Evolutionary conservation across 1,139 yeast species (phyloP).

Genomic region (Kodamaea sp.): DNA sequence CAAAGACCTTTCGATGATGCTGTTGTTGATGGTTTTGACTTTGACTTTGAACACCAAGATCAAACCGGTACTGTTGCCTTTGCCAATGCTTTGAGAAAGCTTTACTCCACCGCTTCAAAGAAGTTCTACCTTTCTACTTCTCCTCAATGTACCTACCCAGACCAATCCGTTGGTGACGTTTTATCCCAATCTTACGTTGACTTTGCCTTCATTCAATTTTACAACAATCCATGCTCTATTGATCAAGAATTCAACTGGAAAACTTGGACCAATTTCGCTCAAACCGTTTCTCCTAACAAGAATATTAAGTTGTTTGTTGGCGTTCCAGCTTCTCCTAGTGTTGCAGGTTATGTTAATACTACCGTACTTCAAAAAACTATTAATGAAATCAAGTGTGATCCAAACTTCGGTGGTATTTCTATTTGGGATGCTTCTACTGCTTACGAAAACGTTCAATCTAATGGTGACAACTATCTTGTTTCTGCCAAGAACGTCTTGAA

Average conservation of each 20-base stretch:
- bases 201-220: constrained; percentile 16
- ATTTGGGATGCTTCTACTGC: constrained; percentile 29
- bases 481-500: constrained; percentile 1
- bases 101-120: constrained; percentile 6
- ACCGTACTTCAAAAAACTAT: constrained; percentile 12
- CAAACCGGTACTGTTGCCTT: constrained; percentile 56
- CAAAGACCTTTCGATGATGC: constrained; percentile 67
- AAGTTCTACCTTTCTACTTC: constrained; percentile 13
- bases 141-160: constrained; percentile 17
- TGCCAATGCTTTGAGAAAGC: constrained; percentile 51
- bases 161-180: constrained; percentile 12
- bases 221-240: constrained; percentile 15
- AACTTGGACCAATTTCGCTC: constrained; percentile 25
- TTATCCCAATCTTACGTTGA: constrained; percentile 10
- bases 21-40: constrained; percentile 41
- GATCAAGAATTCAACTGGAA: constrained; percentile 15
- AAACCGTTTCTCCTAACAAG: constrained; percentile 20
- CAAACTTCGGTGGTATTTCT: constrained; percentile 25
- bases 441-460: constrained; percentile 1
- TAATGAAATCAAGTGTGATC: constrained; percentile 13
- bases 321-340: constrained; percentile 20
- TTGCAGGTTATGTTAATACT: constrained; percentile 17
- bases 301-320: constrained; percentile 27
- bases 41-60: constrained; percentile 37
- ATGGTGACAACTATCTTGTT: constrained; percentile 1